A percentile compares a stretch with the other conserved stretches of the same genome.
Evolutionary conservation across 495 filamentous ascomycete genomes (phyloP).

Genomic region (Penicillium arizonense): DNA sequence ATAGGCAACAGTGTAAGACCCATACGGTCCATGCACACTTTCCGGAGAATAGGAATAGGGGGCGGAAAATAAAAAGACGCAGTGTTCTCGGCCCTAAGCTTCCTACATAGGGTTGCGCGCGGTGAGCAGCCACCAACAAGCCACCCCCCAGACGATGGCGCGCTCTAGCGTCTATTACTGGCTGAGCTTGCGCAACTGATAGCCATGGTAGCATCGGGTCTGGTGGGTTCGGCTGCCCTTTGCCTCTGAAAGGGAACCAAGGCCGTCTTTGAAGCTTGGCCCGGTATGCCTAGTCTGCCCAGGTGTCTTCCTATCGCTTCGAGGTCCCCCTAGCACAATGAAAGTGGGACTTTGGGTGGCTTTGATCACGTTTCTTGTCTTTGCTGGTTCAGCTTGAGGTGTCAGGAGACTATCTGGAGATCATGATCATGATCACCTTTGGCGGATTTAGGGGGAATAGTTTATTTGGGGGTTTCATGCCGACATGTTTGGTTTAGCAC

Average conservation of each 20-base stretch:
- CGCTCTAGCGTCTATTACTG: conserved; percentile 15
- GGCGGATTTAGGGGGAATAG: too few species aligned
- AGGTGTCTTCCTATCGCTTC: too few species aligned
- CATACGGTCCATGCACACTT: neutral
- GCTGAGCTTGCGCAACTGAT: conserved; percentile 8
- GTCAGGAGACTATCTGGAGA: too few species aligned
- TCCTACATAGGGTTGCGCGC: conserved; percentile 1
- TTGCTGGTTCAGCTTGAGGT: too few species aligned
- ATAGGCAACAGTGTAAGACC: neutral
- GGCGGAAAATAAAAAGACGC: conserved; percentile 1
- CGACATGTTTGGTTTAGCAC: too few species aligned
- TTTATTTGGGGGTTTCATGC: too few species aligned
- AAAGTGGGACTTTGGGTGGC: too few species aligned
- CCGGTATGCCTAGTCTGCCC: neutral
- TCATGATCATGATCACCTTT: too few species aligned
- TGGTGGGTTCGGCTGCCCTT: conserved; percentile 2
- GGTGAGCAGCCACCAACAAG: conserved; percentile 8
- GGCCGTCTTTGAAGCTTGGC: neutral
- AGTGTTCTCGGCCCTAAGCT: conserved; percentile 1
- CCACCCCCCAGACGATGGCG: conserved; percentile 14
- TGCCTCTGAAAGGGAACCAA: neutral
- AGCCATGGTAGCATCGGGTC: conserved; percentile 27
- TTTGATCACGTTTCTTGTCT: too few species aligned
- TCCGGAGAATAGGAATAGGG: neutral
- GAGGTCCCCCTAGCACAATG: too few species aligned